These are phyloP conservation scores for Naegleria lovaniensis DNA, from an alignment of 208 protist species.

Conservation along the genomic window DNA sequence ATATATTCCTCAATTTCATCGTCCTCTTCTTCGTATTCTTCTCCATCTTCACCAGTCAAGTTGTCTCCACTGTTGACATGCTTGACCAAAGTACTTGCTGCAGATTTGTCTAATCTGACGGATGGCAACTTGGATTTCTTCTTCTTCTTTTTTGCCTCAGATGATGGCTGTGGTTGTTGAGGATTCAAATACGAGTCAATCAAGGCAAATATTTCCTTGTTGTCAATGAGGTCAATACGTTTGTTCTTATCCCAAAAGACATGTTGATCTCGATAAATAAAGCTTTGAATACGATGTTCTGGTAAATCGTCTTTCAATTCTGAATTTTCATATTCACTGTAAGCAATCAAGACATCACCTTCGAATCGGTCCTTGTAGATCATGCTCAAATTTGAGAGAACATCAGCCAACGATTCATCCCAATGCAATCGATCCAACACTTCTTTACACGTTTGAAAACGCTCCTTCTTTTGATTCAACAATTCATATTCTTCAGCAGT, in stretches of 20 bases:
- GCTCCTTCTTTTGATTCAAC: neutral
- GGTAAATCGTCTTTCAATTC: neutral
- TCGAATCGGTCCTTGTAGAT: neutral
- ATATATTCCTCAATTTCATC: neutral
- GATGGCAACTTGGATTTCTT: neutral
- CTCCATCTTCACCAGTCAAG: neutral
- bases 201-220: neutral
- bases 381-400: neutral
- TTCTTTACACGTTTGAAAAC: neutral
- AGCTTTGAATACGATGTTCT: neutral
- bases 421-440: neutral
- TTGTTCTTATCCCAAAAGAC: neutral
- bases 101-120: neutral
- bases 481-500: neutral
- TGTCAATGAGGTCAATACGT: neutral
- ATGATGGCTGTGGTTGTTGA: neutral
- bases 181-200: neutral
- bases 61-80: neutral
- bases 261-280: neutral
- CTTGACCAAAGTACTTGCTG: neutral
- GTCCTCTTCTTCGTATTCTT: neutral
- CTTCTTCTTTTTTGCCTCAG: neutral
- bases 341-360: neutral
- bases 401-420: neutral
- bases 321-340: neutral